Conservation (phyloP, 163 green algal genomes). For the Scenedesmus sp. region DNA sequence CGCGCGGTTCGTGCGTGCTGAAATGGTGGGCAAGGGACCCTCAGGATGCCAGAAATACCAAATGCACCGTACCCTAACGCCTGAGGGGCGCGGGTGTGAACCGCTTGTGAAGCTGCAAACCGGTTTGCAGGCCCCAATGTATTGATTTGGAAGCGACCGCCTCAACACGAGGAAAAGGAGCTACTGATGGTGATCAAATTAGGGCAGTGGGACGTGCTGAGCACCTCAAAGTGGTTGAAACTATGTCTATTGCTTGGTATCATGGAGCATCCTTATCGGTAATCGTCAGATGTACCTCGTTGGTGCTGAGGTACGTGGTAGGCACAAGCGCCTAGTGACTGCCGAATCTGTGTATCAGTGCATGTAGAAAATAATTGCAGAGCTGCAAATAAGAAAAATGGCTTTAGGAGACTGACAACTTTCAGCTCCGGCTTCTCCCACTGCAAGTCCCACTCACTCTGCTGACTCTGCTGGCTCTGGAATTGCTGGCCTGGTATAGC, state of each 20-base stretch:
- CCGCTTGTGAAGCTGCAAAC: not conserved
- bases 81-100: not conserved
- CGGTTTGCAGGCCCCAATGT: not conserved
- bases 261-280: not conserved
- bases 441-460: not conserved
- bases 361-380: not conserved
- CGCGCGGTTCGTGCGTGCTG: not conserved
- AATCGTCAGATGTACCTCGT: not conserved
- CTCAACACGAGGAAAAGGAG: not conserved
- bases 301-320: not conserved
- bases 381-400: too few relatives aligned
- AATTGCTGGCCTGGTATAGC: not conserved
- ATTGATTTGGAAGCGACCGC: not conserved
- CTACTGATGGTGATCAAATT: not conserved
- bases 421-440: not conserved
- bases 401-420: too few relatives aligned
- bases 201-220: not conserved
- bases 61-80: not conserved
- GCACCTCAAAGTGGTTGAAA: not conserved
- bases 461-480: not conserved
- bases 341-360: not conserved
- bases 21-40: not conserved
- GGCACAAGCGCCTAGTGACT: not conserved
- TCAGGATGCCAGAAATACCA: constrained; percentile 34
- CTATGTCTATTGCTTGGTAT: not conserved